Percentiles rank a stretch among this genome's conserved stretches.
These are phyloP conservation scores for Naganishia sp. DNA, from an alignment of 1,284 basidiomycete genomes.

Conservation along the genomic window DNA sequence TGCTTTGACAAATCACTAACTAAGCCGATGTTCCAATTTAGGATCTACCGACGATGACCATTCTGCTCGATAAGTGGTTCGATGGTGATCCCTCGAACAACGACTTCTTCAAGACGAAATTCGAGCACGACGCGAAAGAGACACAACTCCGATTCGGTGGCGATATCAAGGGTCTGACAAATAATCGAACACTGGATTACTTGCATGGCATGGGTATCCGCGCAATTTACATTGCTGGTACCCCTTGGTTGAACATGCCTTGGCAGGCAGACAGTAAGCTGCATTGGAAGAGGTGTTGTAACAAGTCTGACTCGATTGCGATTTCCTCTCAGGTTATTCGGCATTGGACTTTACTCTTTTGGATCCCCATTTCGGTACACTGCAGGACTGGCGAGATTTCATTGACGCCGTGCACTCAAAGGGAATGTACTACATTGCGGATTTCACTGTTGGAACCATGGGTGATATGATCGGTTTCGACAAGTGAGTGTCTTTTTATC, in stretches of 20 bases:
- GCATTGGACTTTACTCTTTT: conserved; percentile 83
- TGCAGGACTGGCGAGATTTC: conserved; percentile 71
- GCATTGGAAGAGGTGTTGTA: too few species aligned
- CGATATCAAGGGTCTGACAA: conserved; percentile 72
- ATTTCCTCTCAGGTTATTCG: conserved; percentile 69
- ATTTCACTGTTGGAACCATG: conserved; percentile 91
- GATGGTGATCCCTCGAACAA: conserved; percentile 88
- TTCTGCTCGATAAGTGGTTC: conserved; percentile 87
- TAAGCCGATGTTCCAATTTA: conserved; percentile 23
- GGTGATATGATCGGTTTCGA: conserved; percentile 79
- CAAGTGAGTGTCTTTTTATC: conserved; percentile 57
- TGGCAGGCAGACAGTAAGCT: conserved; percentile 89
- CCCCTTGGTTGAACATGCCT: conserved; percentile 87
- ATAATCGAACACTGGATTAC: conserved; percentile 71
- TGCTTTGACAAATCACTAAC: too few species aligned
- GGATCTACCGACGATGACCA: conserved; percentile 74
- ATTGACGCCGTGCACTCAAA: conserved; percentile 74
- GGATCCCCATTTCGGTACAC: conserved; percentile 85
- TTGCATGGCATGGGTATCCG: conserved; percentile 80
- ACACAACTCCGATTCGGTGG: conserved; percentile 84
- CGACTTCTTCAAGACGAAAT: conserved; percentile 76
- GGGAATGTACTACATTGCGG: conserved; percentile 85
- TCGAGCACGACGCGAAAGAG: conserved; percentile 80
- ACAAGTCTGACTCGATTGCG: not conserved
- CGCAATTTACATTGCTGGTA: conserved; percentile 84